A percentile compares a stretch with the other conserved stretches of the same genome.
These are phyloP conservation scores for Rhizopogon rudus DNA, from an alignment of 768 basidiomycete genomes.

Conservation along the genomic window DNA sequence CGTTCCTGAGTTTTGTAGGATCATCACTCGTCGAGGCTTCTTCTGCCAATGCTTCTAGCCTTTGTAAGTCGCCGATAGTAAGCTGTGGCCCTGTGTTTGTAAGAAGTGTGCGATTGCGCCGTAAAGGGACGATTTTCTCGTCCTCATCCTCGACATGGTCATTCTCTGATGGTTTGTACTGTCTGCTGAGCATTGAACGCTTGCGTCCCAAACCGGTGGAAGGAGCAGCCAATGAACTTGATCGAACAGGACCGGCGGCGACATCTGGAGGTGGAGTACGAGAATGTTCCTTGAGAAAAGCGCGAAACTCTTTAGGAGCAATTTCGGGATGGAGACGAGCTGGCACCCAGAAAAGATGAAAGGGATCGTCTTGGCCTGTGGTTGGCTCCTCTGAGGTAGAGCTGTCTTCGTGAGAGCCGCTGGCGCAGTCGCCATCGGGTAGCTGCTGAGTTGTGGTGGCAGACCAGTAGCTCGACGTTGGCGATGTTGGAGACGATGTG, in stretches of 20 bases:
- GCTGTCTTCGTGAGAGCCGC: slow-evolving; percentile 35
- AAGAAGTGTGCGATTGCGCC: slow-evolving; percentile 63
- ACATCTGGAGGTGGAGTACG: slow-evolving; percentile 53
- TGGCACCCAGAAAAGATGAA: slow-evolving; percentile 97
- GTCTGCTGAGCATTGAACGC: slow-evolving; percentile 91
- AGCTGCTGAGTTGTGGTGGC: slow-evolving; percentile 28
- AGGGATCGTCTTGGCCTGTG: slow-evolving; percentile 63
- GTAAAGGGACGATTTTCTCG: slow-evolving; percentile 64
- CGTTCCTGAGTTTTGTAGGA: slow-evolving; percentile 70
- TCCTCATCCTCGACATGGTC: slow-evolving; percentile 73
- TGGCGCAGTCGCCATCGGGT: slow-evolving; percentile 41
- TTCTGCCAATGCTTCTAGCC: slow-evolving; percentile 88
- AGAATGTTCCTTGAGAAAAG: slow-evolving; percentile 92
- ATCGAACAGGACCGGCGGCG: slow-evolving; percentile 31
- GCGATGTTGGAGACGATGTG: slow-evolving; percentile 55
- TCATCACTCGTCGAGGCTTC: slow-evolving; percentile 83
- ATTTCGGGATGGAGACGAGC: slow-evolving; percentile 96
- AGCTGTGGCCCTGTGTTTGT: slow-evolving; percentile 74
- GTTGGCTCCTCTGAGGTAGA: slow-evolving; percentile 30
- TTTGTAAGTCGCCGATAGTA: slow-evolving; percentile 91
- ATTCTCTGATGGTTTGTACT: slow-evolving; percentile 78
- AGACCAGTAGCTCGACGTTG: slow-evolving; percentile 50
- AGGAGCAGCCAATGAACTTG: slow-evolving; percentile 36
- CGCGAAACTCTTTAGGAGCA: slow-evolving; percentile 92
- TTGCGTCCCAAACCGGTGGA: slow-evolving; percentile 66